Percentiles rank a stretch among this genome's conserved stretches.
phyloP scores from a whole-genome alignment of 306 rosid genomes.

The Pyrus communis region DNA sequence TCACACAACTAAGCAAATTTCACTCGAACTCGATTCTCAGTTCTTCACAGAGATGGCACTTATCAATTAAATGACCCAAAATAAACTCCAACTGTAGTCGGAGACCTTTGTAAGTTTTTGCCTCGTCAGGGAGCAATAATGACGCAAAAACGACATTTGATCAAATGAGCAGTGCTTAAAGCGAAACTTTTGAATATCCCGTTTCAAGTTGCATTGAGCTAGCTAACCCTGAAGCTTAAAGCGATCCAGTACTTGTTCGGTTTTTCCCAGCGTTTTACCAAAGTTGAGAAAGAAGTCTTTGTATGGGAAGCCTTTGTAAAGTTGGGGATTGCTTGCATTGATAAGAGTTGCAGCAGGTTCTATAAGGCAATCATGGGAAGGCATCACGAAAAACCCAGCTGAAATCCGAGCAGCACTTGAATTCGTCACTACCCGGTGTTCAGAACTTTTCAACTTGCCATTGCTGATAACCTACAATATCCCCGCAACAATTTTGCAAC shows the following conservation, averaged over 20 bases:
- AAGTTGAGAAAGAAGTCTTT: background rate
- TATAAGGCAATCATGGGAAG: background rate
- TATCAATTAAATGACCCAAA: too few relatives aligned
- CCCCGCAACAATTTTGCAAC: background rate
- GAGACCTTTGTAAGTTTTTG: background rate
- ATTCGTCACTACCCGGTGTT: conserved; percentile 1
- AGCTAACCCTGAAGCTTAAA: background rate
- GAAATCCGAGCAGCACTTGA: background rate
- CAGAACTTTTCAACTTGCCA: background rate
- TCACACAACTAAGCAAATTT: too few relatives aligned
- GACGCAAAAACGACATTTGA: background rate
- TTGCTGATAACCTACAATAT: background rate
- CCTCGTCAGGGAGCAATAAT: background rate
- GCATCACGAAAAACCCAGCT: conserved; percentile 5
- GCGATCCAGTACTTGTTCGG: background rate
- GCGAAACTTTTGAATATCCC: background rate
- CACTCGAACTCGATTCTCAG: too few relatives aligned
- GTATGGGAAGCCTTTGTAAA: background rate
- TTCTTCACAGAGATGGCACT: too few relatives aligned
- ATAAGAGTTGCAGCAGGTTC: conserved; percentile 1
- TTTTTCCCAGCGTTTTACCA: background rate
- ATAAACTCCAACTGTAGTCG: too few relatives aligned
- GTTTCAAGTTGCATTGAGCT: background rate
- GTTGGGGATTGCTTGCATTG: conserved; percentile 1
- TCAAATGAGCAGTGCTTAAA: background rate